Evolutionary conservation across 106 monocot species (phyloP).

Genomic region (Dioscorea zingiberensis): DNA sequence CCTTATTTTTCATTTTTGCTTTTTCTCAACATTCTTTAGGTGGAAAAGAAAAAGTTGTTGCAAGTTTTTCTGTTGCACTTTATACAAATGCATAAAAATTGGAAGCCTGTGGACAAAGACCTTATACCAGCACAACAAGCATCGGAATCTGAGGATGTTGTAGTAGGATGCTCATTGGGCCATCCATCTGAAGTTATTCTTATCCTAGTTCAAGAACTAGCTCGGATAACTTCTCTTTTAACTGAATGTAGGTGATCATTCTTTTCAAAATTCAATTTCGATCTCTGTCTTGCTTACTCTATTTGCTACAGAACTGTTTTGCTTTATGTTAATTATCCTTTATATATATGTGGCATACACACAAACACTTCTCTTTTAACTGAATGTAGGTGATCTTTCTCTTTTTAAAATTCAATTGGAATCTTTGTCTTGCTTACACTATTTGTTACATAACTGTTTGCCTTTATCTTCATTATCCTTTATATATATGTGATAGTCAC

Average conservation of each 20-base stretch:
- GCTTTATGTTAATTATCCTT: too few relatives aligned
- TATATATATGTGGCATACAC: too few relatives aligned
- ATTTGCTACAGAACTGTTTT: too few relatives aligned
- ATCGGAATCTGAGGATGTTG: slow-evolving; percentile 35
- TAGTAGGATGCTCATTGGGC: slow-evolving; percentile 69
- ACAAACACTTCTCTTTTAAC: too few relatives aligned
- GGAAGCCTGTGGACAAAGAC: slow-evolving; percentile 61
- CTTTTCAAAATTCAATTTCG: neutral
- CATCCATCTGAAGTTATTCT: slow-evolving; percentile 94
- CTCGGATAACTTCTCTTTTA: slow-evolving; percentile 68
- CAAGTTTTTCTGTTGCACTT: slow-evolving; percentile 80
- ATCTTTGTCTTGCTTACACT: too few relatives aligned
- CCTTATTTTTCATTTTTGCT: slow-evolving; percentile 5
- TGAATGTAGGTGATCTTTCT: too few relatives aligned
- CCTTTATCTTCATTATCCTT: too few relatives aligned
- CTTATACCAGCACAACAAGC: slow-evolving; percentile 22
- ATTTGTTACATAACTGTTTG: too few relatives aligned
- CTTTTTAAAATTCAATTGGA: too few relatives aligned
- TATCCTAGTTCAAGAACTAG: slow-evolving; percentile 83
- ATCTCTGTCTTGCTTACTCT: too few relatives aligned
- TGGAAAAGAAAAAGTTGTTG: slow-evolving; percentile 76
- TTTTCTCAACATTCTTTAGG: slow-evolving; percentile 30
- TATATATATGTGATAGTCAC: too few relatives aligned
- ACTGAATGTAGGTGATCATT: slow-evolving; percentile 62
- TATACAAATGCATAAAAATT: slow-evolving; percentile 68